A percentile compares a stretch with the other conserved stretches of the same genome.
phyloP scores from a whole-genome alignment of 805 yeast genomes.

The Monosporozyma aerobia region DNA sequence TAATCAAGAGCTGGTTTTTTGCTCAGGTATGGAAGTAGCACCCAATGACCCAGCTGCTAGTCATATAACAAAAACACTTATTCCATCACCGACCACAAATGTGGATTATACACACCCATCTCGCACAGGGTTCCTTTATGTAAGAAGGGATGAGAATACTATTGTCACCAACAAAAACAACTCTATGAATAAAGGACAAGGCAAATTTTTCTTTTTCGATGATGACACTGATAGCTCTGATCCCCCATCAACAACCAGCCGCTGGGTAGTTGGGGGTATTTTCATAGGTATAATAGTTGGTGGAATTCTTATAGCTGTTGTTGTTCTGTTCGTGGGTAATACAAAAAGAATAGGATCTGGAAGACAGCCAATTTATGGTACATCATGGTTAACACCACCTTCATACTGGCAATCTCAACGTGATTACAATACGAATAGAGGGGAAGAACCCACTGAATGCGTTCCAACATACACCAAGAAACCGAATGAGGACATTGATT shows the following conservation, averaged over 20 bases:
- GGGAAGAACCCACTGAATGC: slow-evolving; percentile 32
- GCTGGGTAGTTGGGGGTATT: neutral
- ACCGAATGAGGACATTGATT: slow-evolving; percentile 54
- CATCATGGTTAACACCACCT: slow-evolving; percentile 56
- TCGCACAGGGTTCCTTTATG: neutral
- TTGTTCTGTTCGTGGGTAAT: slow-evolving; percentile 6
- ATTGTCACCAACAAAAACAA: neutral
- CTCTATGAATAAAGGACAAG: neutral
- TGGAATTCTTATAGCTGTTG: neutral
- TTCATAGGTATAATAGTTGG: neutral
- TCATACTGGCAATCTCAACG: slow-evolving; percentile 54
- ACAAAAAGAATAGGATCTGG: slow-evolving; percentile 17
- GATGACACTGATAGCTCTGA: neutral
- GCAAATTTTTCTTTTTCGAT: neutral
- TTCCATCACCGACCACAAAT: neutral
- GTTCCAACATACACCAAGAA: slow-evolving; percentile 60
- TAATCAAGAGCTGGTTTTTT: neutral
- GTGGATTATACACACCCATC: neutral
- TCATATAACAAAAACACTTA: neutral
- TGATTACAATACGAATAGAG: slow-evolving; percentile 33
- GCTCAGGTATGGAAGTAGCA: neutral
- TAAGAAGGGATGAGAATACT: neutral
- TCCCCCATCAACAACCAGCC: neutral
- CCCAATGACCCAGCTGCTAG: neutral
- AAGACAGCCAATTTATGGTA: slow-evolving; percentile 49